Evolutionary conservation across 2,329 filamentous ascomycete genomes (phyloP).

Genomic region (Trichoderma sp.): DNA sequence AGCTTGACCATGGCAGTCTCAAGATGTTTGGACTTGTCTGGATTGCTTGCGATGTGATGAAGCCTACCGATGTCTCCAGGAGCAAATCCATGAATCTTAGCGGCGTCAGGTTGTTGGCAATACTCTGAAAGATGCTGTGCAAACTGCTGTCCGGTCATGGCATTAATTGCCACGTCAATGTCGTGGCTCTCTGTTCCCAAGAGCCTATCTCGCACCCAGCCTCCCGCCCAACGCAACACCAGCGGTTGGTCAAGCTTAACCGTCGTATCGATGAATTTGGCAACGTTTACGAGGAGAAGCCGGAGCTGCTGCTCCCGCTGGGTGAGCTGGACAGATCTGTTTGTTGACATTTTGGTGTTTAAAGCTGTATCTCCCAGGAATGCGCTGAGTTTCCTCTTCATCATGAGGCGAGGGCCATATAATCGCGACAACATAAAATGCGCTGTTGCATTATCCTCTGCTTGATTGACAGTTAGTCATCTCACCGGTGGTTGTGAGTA

Average conservation of each 20-base stretch:
- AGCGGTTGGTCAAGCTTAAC: constrained; percentile 52
- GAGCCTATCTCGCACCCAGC: constrained; percentile 85
- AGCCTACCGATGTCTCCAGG: constrained; percentile 67
- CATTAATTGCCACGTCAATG: constrained; percentile 82
- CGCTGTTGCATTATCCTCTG: not conserved
- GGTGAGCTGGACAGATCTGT: constrained; percentile 54
- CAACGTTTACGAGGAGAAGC: constrained; percentile 78
- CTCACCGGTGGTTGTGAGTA: not conserved
- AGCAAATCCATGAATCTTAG: constrained; percentile 58
- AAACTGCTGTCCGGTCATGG: constrained; percentile 78
- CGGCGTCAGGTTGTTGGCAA: constrained; percentile 59
- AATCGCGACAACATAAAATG: constrained; percentile 27
- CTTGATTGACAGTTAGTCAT: not conserved
- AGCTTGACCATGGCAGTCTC: constrained; percentile 87
- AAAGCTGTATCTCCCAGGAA: constrained; percentile 27
- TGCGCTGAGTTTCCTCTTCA: constrained; percentile 37
- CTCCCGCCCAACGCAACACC: constrained; percentile 75
- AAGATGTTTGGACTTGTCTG: constrained; percentile 93
- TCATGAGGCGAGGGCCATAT: constrained; percentile 26
- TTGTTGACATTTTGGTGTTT: constrained; percentile 23
- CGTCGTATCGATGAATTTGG: constrained; percentile 55
- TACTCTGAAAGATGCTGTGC: constrained; percentile 67
- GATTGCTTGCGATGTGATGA: constrained; percentile 87
- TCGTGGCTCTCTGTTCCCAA: constrained; percentile 71
- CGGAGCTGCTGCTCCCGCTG: constrained; percentile 70